These are phyloP conservation scores for Saccharomyces hybrid DNA, from an alignment of 1,139 yeast species.

Conservation along the genomic window DNA sequence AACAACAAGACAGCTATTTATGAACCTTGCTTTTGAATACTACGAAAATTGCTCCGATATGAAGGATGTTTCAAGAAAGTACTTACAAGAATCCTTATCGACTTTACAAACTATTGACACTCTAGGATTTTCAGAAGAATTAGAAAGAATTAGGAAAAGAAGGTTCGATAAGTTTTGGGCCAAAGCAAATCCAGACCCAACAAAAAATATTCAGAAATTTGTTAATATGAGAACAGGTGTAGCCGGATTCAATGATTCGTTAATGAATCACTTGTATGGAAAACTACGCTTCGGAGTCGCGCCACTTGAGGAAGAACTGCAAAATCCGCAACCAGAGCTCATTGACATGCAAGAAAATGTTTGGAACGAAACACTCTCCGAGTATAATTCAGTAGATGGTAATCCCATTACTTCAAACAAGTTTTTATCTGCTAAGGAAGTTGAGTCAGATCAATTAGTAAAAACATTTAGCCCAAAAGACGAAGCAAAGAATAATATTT, in stretches of 20 bases:
- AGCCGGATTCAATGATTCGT: constrained; percentile 25
- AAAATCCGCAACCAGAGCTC: neutral
- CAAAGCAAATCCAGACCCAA: constrained; percentile 19
- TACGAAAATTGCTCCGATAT: constrained; percentile 23
- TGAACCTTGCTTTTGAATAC: constrained; percentile 20
- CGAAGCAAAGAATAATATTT: neutral
- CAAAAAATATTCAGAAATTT: constrained; percentile 20
- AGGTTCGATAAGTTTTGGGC: constrained; percentile 25
- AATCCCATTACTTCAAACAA: constrained; percentile 7
- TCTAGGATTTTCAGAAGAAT: constrained; percentile 15
- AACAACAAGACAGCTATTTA: constrained; percentile 21
- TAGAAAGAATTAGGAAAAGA: constrained; percentile 21
- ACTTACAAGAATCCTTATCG: constrained; percentile 18
- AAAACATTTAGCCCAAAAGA: neutral
- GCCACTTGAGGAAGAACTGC: neutral
- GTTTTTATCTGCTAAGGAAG: constrained; percentile 2
- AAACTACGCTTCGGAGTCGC: constrained; percentile 8
- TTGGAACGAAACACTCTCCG: neutral
- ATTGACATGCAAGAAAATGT: neutral
- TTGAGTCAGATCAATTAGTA: neutral
- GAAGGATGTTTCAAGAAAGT: constrained; percentile 17
- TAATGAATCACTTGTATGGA: constrained; percentile 22
- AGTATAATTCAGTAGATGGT: neutral
- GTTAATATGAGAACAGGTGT: constrained; percentile 24
- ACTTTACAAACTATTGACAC: constrained; percentile 16